Base-by-base conservation (phyloP, 495 filamentous ascomycete species). In the Hypomontagnella submonticulosa region DNA sequence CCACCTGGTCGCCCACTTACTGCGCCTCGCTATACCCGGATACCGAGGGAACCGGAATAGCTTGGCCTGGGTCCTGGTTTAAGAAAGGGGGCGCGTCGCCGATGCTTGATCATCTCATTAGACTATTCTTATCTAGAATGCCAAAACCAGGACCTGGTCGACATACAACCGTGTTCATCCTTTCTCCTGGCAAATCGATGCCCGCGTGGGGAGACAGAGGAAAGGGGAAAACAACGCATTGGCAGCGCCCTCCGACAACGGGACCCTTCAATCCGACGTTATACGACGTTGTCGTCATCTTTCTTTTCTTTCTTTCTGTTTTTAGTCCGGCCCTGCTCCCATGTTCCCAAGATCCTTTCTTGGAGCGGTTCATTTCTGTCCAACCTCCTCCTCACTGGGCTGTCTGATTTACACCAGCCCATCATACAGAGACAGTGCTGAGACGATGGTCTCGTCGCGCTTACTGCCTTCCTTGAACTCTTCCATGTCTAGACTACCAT, bases 401-500 rank as follows among this genome's bases (percentile, higher is more conserved):
- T 36, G 20, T 49, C 32, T 27, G 50, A 48, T 38, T 75, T 72
- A 97, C 72, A 98, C 95, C 63, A 98, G 79, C 12, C 95, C 95
- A 76, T 99, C 95, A 71, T 99, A 99, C 57, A 99, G 83, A 50
- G 93, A 97, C 68, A 99, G 81, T 10, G 96, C 95, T 44, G 92
- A 97, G 37, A 99, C 95, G 74, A 99, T 99, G n/a, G 96, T 99
- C 78, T 97, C 94, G 76, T 99, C 95, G 37, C 93, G 91, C 82
- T 97, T 96, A 79, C 92, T 96, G 71, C 96, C 95, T 78, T 98
- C 95, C 78, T 97, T 98, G 84, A 99, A 99, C 76, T 99, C 95
- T 49, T 93, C 88, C 84, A 97, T 91, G 77, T 95, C 89, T 51
- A 97, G 80, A 73, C 88, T 92, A 59, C 93, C 90, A 72, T 98